Conservation (phyloP, 257 asterid genomes). For the Capsicum chinense region DNA sequence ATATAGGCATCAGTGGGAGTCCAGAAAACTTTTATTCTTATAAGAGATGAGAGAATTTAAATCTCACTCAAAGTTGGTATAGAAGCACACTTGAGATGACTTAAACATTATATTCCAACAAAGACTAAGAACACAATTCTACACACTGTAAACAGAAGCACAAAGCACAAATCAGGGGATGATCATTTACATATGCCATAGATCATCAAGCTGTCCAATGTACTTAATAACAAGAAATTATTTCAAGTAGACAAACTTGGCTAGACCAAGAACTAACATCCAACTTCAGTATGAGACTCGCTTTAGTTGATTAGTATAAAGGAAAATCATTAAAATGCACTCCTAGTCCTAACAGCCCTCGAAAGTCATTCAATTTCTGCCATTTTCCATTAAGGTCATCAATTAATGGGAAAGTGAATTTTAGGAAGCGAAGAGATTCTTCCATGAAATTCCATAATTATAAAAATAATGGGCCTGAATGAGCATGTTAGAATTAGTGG, state of each 20-base stretch:
- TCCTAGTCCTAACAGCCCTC: neutral
- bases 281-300: slow-evolving; percentile 16
- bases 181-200: neutral
- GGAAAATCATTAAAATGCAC: neutral
- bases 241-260: neutral
- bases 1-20: slow-evolving; percentile 18
- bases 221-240: neutral
- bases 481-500: slow-evolving; percentile 17
- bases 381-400: neutral
- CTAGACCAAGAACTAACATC: slow-evolving; percentile 4
- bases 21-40: neutral
- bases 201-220: slow-evolving; percentile 8
- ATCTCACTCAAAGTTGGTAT: slow-evolving; percentile 10
- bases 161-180: neutral
- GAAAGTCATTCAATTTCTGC: neutral
- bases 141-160: slow-evolving; percentile 3
- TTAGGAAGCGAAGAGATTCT: slow-evolving; percentile 8
- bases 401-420: slow-evolving; percentile 5
- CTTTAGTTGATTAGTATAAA: slow-evolving; percentile 2
- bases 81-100: slow-evolving; percentile 2
- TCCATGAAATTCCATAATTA: neutral
- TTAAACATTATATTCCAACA: neutral
- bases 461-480: neutral
- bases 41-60: slow-evolving; percentile 10
- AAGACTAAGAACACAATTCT: neutral